A percentile compares a stretch with the other conserved stretches of the same genome.
phyloP scores from a whole-genome alignment of 768 basidiomycete genomes.

The Mycena pura region DNA sequence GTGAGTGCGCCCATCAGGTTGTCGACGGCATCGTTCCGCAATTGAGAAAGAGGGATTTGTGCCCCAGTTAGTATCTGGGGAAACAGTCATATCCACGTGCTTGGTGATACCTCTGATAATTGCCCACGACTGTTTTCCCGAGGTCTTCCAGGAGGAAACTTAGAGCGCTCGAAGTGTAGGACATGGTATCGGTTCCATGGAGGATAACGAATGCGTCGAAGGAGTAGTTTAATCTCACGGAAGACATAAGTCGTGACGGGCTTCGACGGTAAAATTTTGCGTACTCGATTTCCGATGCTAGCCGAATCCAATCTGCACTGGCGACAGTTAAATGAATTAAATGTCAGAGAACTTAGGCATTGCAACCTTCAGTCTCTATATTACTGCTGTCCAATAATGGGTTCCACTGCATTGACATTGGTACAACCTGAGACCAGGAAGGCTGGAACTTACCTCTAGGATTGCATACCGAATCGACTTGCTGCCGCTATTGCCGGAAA shows the following conservation, averaged over 20 bases:
- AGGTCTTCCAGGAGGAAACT: slow-evolving; percentile 93
- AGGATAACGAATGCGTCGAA: slow-evolving; percentile 93
- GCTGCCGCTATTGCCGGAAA: slow-evolving; percentile 62
- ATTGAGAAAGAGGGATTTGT: slow-evolving; percentile 89
- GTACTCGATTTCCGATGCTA: slow-evolving; percentile 86
- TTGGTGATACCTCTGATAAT: not conserved
- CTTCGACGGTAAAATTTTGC: not conserved
- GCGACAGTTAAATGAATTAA: slow-evolving; percentile 7
- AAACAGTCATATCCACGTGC: not conserved
- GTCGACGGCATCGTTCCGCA: slow-evolving; percentile 94
- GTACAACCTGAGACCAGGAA: slow-evolving; percentile 12
- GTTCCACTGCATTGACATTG: slow-evolving; percentile 66
- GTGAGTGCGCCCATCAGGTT: slow-evolving; percentile 90
- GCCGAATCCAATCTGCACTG: slow-evolving; percentile 82
- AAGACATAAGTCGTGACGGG: not conserved
- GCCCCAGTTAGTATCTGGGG: slow-evolving; percentile 87
- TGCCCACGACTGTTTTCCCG: slow-evolving; percentile 82
- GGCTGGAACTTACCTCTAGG: slow-evolving; percentile 62
- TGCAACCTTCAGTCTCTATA: slow-evolving; percentile 77
- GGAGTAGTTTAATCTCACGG: slow-evolving; percentile 70
- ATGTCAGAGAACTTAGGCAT: not conserved
- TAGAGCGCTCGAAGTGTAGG: slow-evolving; percentile 86
- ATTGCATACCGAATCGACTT: slow-evolving; percentile 88
- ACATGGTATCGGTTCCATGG: slow-evolving; percentile 94
- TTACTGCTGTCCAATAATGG: slow-evolving; percentile 90